These are phyloP conservation scores for Cordyceps farinosa DNA, from an alignment of 2,329 filamentous ascomycete species.

Conservation along the genomic window DNA sequence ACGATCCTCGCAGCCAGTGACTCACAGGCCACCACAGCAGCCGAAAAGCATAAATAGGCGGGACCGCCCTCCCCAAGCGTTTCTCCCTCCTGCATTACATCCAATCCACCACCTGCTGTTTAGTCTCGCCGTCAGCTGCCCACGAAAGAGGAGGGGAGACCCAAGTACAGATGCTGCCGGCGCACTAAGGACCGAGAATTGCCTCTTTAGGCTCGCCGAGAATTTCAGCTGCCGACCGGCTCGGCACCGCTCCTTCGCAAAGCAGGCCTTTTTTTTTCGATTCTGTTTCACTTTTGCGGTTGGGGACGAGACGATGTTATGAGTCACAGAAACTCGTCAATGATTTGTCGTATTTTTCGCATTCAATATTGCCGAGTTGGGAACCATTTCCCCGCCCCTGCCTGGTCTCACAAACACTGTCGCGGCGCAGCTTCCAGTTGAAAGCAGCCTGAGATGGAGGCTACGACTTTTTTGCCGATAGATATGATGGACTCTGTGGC, in stretches of 20 bases:
- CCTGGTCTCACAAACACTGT: too few relatives aligned
- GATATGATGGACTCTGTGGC: too few relatives aligned
- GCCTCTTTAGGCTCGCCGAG: slow-evolving; percentile 12
- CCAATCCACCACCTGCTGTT: neutral
- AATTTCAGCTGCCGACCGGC: neutral
- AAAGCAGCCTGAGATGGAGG: too few relatives aligned
- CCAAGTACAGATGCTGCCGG: neutral
- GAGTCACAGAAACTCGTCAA: neutral
- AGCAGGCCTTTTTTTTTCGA: neutral
- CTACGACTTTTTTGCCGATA: too few relatives aligned
- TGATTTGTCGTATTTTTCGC: neutral
- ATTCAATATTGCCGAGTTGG: neutral
- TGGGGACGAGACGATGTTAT: neutral
- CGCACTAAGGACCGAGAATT: neutral
- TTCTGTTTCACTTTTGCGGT: neutral
- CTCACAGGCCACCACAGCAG: neutral
- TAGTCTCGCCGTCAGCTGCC: neutral
- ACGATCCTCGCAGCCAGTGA: slow-evolving; percentile 12
- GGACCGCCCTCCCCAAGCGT: neutral
- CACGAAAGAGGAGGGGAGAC: too few relatives aligned
- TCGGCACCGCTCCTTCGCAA: neutral
- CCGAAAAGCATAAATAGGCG: slow-evolving; percentile 19
- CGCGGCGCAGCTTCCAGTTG: too few relatives aligned
- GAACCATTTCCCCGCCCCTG: too few relatives aligned
- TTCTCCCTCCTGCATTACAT: neutral